phyloP scores from a whole-genome alignment of 805 yeast species.

The Schizosaccharomyces cryophilus region DNA sequence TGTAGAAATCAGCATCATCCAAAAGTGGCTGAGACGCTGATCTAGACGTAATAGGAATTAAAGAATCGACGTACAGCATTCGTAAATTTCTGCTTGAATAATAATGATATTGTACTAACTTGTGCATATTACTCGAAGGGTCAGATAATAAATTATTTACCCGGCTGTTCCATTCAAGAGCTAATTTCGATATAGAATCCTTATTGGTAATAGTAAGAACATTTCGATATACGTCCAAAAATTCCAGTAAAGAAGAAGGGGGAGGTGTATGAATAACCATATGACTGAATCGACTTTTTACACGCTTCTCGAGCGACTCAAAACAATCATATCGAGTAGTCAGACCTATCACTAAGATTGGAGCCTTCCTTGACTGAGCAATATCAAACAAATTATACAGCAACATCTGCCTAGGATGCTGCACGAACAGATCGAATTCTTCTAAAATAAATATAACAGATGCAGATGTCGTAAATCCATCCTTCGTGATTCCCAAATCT shows the following conservation, averaged over 20 bases:
- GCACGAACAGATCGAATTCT: constrained; percentile 58
- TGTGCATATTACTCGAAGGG: constrained; percentile 13
- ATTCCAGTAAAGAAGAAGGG: constrained; percentile 23
- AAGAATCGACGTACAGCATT: constrained; percentile 19
- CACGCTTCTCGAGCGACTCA: constrained; percentile 74
- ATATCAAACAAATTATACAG: constrained; percentile 72
- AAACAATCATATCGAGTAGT: constrained; percentile 47
- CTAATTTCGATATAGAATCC: not conserved
- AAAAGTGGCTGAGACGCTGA: constrained; percentile 4
- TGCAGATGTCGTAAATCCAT: constrained; percentile 5
- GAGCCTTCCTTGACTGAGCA: constrained; percentile 39
- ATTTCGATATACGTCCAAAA: constrained; percentile 23
- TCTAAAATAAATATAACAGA: constrained; percentile 62
- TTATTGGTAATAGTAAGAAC: constrained; percentile 16
- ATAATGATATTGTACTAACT: constrained; percentile 22
- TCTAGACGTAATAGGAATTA: constrained; percentile 9
- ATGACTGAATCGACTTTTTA: constrained; percentile 70
- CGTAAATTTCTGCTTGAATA: constrained; percentile 35
- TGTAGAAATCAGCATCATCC: not conserved
- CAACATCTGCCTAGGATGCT: constrained; percentile 49
- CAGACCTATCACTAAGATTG: constrained; percentile 61
- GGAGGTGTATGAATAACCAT: constrained; percentile 38
- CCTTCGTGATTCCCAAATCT: constrained; percentile 6
- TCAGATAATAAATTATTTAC: not conserved
- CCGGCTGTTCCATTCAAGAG: not conserved